These are phyloP conservation scores for Eimeria mitis DNA, from an alignment of 169 alveolate species.

Conservation along the genomic window DNA sequence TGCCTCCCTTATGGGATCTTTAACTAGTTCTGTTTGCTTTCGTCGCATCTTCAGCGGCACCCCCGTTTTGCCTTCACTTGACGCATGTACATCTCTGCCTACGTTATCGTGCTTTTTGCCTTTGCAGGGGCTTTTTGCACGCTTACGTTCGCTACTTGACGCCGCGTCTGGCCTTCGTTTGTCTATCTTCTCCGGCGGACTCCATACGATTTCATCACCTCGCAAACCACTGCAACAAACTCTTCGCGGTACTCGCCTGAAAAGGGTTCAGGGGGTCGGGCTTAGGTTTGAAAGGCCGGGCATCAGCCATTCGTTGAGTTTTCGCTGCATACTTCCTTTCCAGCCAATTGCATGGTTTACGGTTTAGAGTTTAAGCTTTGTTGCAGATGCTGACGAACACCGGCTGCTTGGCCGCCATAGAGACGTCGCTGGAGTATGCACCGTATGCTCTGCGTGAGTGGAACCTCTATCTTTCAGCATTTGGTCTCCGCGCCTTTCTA, in stretches of 20 bases:
- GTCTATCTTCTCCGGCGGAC: conserved; percentile 84
- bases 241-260: conserved; percentile 73
- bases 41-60: neutral
- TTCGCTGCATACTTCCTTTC: neutral
- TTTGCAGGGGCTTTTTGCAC: conserved; percentile 84
- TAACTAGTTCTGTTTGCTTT: neutral
- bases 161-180: conserved; percentile 83
- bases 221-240: conserved; percentile 84
- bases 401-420: conserved; percentile 84
- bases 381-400: conserved; percentile 84
- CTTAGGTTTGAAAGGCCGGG: neutral
- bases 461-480: neutral
- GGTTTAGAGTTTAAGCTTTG: neutral
- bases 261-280: neutral
- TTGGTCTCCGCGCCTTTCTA: neutral
- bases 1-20: neutral
- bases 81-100: neutral
- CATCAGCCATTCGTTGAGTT: neutral
- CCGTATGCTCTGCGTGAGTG: conserved; percentile 82
- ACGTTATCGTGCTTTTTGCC: neutral
- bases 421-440: conserved; percentile 81
- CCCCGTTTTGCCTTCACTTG: neutral
- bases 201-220: conserved; percentile 84
- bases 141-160: conserved; percentile 86
- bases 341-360: neutral